Base-by-base conservation (phyloP, 106 monocot genomes). In the Platanthera zijinensis region DNA sequence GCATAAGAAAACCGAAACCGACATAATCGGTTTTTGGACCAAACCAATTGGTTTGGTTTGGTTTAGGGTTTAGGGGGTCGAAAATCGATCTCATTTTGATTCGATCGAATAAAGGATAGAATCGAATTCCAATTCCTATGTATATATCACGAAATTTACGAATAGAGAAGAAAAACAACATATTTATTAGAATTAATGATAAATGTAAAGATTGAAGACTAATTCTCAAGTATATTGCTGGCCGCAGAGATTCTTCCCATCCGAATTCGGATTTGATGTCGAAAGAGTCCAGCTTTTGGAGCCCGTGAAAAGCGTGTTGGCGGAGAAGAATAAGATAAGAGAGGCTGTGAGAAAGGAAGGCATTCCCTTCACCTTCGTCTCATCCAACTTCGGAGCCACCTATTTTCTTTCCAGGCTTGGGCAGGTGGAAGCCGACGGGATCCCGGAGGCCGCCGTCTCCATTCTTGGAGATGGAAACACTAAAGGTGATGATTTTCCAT, bases 261-360 rank as follows among this genome's bases (percentile, higher is more conserved):
- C 85, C 0, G 85, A 85, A 63, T 85, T 76, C 51, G 84, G 84
- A n/a, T 69, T 68, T 28, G 86, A 86, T 77, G 86, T 83, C 0
- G 86, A 80, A 5, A 75, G 79, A 5, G 5, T 74, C 12, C 25
- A 73, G 5, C 14, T 76, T 2, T 10, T 76, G 52, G 84, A 81
- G 15, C 83, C 86, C 0, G 83, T 75, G 6, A 81, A 70, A 8
- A 69, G 49, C 8, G 7, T 30, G 4, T 53, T 78, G 12, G 83
- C 0, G 6, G 15, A 46, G 1, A 87, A 87, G 71, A 57, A 74
- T 51, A n/a, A 52, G 48, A 73, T 87, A 72, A 48, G 83, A 19
- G 39, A 77, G 10, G 69, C 52, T 8, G 76, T 83, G 10, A 80
- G 72, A 49, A 80, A 49, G 4, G 77, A 63, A 78, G 83, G 83